Base-by-base conservation (phyloP, 371 early-diverging fungal genomes). In the Batkoa obscura region DNA sequence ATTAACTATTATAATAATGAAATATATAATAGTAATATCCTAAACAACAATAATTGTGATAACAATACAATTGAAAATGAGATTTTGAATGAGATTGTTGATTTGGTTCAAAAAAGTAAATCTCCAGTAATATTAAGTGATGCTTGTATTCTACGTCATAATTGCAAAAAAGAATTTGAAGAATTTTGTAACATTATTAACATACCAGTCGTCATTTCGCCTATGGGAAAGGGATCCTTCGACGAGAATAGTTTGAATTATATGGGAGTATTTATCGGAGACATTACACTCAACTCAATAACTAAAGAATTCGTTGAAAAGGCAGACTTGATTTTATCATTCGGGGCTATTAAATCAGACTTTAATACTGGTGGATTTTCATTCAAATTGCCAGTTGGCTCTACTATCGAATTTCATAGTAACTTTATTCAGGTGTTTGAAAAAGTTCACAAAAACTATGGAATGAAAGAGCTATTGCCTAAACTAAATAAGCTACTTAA, bases 191-290 rank as follows among this genome's bases (percentile, higher is more conserved):
- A 70, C 10, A 54, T 53, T 0, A 61, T 69, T 32, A 64, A 67
- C 0, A 68, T 72, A 54, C 72, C 70, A 2, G 59, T 66, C 23
- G 66, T 61, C 43, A 60, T 60, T 1, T 62, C 70, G 9, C 72
- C 72, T 2, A 72, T 75, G 72, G 73, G 70, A 32, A 72, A 72
- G 45, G 69, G 68, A 32, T 60, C 64, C 2, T 55, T 75, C 12
- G 62, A 64, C 33, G 72, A 71, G 55, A 50, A 50, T 2, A 48
- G 64, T 31, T 50, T 50, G 5, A 57, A 66, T 36, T 75, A 62
- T 54, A 62, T 68, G 2, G 72, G 74, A 3, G 61, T 63, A 13
- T 73, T 70, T 34, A 50, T 60, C 49, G 72, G 67, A 36, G 56
- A 60, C 15, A 61, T 67, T 32, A 60, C 38, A n/a, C 55, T 64